These are phyloP conservation scores for Tetracladium marchalianum DNA, from an alignment of 495 filamentous ascomycete genomes.

Conservation along the genomic window DNA sequence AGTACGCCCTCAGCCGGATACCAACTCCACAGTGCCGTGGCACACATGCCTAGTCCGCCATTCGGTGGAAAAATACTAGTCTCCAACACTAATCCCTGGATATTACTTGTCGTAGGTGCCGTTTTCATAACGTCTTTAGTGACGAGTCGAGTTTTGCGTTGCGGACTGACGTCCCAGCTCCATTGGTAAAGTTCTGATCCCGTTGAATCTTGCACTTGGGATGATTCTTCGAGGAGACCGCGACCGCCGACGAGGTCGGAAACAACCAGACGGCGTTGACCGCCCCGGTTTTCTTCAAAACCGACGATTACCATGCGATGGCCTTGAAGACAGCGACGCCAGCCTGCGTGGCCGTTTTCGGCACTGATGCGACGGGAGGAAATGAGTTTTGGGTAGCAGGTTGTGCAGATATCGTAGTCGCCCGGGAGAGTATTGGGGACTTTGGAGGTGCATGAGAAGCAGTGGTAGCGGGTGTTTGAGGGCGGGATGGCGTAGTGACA, in stretches of 20 bases:
- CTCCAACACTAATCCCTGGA: constrained; percentile 1
- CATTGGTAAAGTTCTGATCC: constrained; percentile 15
- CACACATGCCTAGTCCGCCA: constrained; percentile 53
- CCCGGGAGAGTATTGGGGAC: constrained; percentile 47
- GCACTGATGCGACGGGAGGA: constrained; percentile 47
- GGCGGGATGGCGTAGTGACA: constrained; percentile 64
- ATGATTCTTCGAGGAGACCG: constrained; percentile 44
- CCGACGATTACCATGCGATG: constrained; percentile 79
- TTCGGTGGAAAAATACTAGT: constrained; percentile 53
- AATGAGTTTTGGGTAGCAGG: constrained; percentile 63
- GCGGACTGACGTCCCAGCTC: constrained; percentile 16
- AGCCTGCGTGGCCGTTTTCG: constrained; percentile 69
- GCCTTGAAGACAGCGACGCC: constrained; percentile 68
- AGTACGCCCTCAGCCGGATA: constrained; percentile 48
- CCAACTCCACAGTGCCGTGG: constrained; percentile 61
- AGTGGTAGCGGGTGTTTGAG: constrained; percentile 62
- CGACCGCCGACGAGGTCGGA: constrained; percentile 66
- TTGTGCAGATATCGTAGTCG: constrained; percentile 74
- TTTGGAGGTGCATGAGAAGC: constrained; percentile 34
- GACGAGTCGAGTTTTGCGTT: constrained; percentile 9
- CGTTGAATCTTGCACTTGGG: constrained; percentile 14
- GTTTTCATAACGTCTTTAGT: constrained; percentile 32
- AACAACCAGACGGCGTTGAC: constrained; percentile 46
- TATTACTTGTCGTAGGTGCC: constrained; percentile 3
- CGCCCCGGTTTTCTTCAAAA: constrained; percentile 52